Evolutionary conservation across 352 stramenopile genomes (phyloP).

Genomic region (Phytophthora ramorum): DNA sequence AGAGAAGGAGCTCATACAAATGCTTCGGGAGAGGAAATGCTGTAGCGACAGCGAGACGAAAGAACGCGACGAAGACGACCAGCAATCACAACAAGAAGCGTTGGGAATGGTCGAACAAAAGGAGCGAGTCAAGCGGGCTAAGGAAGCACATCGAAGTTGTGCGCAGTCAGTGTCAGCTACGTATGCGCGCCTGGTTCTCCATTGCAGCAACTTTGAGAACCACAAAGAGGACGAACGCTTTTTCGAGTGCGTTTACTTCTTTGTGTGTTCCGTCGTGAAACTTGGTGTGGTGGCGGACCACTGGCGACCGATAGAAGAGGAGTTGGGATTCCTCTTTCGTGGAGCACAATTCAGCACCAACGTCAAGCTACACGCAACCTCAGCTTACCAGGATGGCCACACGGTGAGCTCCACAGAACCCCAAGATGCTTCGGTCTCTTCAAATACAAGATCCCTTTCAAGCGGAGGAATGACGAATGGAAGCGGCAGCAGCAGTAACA

Average conservation of each 20-base stretch:
- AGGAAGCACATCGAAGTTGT: constrained; percentile 41
- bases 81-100: constrained; percentile 26
- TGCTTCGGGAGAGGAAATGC: constrained; percentile 35
- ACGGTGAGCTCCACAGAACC: constrained; percentile 19
- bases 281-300: constrained; percentile 58
- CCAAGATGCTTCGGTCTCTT: constrained; percentile 10
- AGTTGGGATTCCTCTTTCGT: constrained; percentile 79
- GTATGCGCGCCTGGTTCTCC: constrained; percentile 75
- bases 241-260: constrained; percentile 86
- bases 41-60: constrained; percentile 25
- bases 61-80: constrained; percentile 31
- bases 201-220: constrained; percentile 87
- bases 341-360: constrained; percentile 76
- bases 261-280: constrained; percentile 77
- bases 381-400: constrained; percentile 27
- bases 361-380: constrained; percentile 51
- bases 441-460: constrained; percentile 19
- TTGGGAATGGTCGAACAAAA: constrained; percentile 31
- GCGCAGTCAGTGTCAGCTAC: constrained; percentile 50
- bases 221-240: constrained; percentile 85
- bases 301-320: constrained; percentile 70
- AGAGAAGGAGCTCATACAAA: constrained; percentile 48
- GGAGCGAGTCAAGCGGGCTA: constrained; percentile 32
- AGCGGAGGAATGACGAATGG: background rate
- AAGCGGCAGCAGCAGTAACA: constrained; percentile 35